Conservation (phyloP, 1,284 basidiomycete genomes). For the Phylloporus sp. region DNA sequence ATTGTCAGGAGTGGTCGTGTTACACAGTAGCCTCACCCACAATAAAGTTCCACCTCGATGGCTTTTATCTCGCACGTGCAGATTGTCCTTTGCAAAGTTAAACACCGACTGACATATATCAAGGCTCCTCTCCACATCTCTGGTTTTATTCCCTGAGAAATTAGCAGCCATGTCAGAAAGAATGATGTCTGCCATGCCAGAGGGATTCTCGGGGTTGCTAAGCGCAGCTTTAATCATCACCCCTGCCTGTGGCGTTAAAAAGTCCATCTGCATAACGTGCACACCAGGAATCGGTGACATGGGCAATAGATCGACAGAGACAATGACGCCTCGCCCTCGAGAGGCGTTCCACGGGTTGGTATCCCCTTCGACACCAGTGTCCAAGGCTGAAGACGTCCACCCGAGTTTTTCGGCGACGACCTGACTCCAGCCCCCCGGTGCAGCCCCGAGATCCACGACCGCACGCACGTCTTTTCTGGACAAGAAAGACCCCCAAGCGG, state of each 20-base stretch:
- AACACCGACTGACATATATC: constrained; percentile 72
- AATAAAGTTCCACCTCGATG: constrained; percentile 66
- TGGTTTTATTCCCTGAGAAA: constrained; percentile 65
- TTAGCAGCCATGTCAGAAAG: constrained; percentile 84
- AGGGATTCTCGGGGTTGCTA: constrained; percentile 41
- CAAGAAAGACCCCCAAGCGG: constrained; percentile 60
- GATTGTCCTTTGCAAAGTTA: constrained; percentile 61
- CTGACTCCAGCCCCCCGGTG: constrained; percentile 90
- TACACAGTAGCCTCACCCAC: constrained; percentile 52
- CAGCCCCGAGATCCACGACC: constrained; percentile 86
- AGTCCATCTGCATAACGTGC: constrained; percentile 75
- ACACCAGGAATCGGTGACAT: constrained; percentile 77
- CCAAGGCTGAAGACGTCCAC: constrained; percentile 35
- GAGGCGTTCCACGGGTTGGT: constrained; percentile 13
- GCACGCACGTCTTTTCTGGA: constrained; percentile 57
- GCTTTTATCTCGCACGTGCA: constrained; percentile 52
- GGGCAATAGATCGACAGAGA: constrained; percentile 78
- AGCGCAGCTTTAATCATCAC: constrained; percentile 57
- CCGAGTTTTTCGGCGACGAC: constrained; percentile 72
- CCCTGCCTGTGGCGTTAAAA: constrained; percentile 68
- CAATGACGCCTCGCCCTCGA: constrained; percentile 59
- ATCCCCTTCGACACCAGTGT: not conserved
- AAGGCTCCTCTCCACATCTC: constrained; percentile 68
- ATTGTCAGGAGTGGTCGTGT: constrained; percentile 5
- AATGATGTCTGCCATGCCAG: constrained; percentile 71